Evolutionary conservation across 139 green algal species (phyloP), one percentile per base, ranked within the genome.

Genomic region (Chlamydomonas sp.): DNA sequence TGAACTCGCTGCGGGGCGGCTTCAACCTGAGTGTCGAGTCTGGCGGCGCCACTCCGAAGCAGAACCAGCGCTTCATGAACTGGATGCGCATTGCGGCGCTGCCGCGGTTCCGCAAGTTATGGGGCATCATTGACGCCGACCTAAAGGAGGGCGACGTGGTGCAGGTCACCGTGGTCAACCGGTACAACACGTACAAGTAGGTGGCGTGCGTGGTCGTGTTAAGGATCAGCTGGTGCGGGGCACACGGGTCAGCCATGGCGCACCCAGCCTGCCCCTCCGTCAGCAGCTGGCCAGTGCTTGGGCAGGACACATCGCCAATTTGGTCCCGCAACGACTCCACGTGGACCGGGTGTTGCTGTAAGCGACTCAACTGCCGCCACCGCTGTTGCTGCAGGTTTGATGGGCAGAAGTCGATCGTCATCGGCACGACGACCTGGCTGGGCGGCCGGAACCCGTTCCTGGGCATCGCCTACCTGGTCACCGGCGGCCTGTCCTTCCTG

Each of bases 11-110:
- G 7, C 83, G 90, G 31, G 90, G 90, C 59, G 90, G 90, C 63
- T 82, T 75, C 66, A 90, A 92, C 90, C 67, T 92, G 16, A 85
- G 82, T 1, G 59, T 59, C 1, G 4, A 2, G 7, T 67, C n/a
- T 15, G 73, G 72, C 58, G 63, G 63, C 49, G 80, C 31, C 2
- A 85, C 64, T 7, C 73, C 58, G 2, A 63, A 73, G n/a, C n/a
- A 97, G 69, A 92, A 98, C 78, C 91, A 99, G 93, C 96, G 97
- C 64, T 97, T 99, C 89, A 96, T 99, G 74, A 96, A 99, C 62
- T 99, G 98, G 98, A 98, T 99, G 97, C 92, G 97, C 58, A 94
- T 96, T 8, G 94, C 94, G 10, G 95, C 96, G 3, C 82, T 96
- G 84, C 90, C 94, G 0, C 85, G 58, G 1, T 95, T 96, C 85